Percentiles rank a stretch among this genome's conserved stretches.
These are phyloP conservation scores for Tagetes erecta DNA, from an alignment of 129 eudicot genomes.

Conservation along the genomic window DNA sequence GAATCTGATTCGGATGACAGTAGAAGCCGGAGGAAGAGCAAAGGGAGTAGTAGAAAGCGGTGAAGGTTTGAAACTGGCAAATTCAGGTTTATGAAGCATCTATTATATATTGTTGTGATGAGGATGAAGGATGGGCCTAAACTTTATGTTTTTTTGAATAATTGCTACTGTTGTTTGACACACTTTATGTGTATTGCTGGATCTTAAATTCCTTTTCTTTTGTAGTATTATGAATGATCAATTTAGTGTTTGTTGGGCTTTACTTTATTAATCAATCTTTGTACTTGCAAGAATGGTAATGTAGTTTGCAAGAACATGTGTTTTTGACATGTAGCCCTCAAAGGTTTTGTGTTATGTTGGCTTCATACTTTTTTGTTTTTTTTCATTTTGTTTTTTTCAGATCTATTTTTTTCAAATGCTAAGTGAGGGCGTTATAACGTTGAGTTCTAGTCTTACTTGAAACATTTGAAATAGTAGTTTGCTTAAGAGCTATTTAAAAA, in stretches of 20 bases:
- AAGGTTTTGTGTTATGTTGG: neutral
- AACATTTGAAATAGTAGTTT: too few species aligned
- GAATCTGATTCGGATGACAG: constrained; percentile 78
- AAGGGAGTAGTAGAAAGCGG: constrained; percentile 60
- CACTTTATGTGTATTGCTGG: neutral
- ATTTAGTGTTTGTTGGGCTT: neutral
- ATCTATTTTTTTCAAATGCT: too few species aligned
- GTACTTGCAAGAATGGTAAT: neutral
- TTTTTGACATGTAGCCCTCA: neutral
- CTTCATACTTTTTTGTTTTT: too few species aligned
- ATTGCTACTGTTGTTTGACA: neutral
- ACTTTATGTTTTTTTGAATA: neutral
- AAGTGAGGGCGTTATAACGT: too few species aligned
- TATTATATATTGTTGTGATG: constrained; percentile 4
- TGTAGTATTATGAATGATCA: neutral
- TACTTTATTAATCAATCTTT: too few species aligned
- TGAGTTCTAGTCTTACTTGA: too few species aligned
- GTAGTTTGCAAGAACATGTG: neutral
- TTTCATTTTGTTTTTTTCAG: too few species aligned
- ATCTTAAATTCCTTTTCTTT: neutral
- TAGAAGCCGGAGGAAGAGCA: constrained; percentile 60
- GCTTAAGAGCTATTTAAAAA: too few species aligned
- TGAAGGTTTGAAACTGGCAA: constrained; percentile 25
- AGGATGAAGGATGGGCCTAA: neutral
- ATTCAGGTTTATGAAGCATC: constrained; percentile 16